Conservation (phyloP, 2,329 filamentous ascomycete species). For the Verticillium tricorpus region DNA sequence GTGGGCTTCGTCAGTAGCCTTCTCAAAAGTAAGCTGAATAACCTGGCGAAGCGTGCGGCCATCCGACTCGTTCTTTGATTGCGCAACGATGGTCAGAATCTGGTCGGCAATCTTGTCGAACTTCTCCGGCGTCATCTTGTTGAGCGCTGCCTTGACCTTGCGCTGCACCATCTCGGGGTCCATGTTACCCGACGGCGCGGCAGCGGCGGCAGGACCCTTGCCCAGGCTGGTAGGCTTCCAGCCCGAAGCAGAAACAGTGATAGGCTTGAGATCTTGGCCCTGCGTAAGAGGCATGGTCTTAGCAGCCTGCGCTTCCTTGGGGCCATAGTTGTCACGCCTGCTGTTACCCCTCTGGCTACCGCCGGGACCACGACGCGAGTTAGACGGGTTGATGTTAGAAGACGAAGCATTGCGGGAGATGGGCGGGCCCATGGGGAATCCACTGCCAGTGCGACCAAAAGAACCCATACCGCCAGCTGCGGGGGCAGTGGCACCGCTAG, state of each 20-base stretch:
- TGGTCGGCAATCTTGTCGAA: slow-evolving; percentile 94
- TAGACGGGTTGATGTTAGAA: slow-evolving; percentile 55
- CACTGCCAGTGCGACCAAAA: slow-evolving; percentile 18
- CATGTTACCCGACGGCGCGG: slow-evolving; percentile 54
- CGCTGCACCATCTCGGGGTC: slow-evolving; percentile 92
- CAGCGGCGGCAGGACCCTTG: slow-evolving; percentile 30
- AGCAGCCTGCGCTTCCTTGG: slow-evolving; percentile 65
- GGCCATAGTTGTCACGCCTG: slow-evolving; percentile 53
- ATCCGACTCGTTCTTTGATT: slow-evolving; percentile 93
- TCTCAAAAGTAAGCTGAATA: slow-evolving; percentile 98
- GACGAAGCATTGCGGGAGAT: slow-evolving; percentile 65
- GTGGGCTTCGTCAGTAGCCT: slow-evolving; percentile 96
- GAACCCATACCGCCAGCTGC: slow-evolving; percentile 35
- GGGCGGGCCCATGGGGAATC: slow-evolving; percentile 54
- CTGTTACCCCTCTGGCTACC: slow-evolving; percentile 58
- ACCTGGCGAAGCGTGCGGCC: slow-evolving; percentile 94
- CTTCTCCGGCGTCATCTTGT: slow-evolving; percentile 99
- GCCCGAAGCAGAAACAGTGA: slow-evolving; percentile 66
- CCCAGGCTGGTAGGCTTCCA: slow-evolving; percentile 84
- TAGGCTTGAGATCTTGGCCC: slow-evolving; percentile 75
- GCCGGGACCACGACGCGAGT: slow-evolving; percentile 59
- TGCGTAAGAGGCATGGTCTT: slow-evolving; percentile 91
- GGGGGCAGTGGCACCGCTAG: slow-evolving; percentile 8
- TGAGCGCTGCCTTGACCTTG: slow-evolving; percentile 96
- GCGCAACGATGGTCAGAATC: slow-evolving; percentile 85